phyloP scores from a whole-genome alignment of 2,329 filamentous ascomycete genomes.

The Fusarium tanahbumbuense region DNA sequence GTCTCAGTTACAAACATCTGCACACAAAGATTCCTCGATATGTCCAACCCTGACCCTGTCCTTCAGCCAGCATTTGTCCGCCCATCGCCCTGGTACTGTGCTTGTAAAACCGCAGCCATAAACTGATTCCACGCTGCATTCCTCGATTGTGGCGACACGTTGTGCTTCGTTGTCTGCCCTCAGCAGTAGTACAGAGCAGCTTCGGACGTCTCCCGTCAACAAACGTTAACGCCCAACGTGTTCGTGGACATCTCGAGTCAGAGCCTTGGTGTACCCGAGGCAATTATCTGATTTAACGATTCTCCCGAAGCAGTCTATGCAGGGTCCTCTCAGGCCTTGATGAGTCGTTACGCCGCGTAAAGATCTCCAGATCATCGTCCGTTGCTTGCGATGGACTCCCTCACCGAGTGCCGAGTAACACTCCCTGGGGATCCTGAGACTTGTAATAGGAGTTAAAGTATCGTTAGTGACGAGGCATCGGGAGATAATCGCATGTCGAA shows the following conservation, averaged over 20 bases:
- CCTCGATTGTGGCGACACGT: slow-evolving; percentile 27
- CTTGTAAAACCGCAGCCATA: not conserved
- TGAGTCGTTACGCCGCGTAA: slow-evolving; percentile 22
- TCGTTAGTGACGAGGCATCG: not conserved
- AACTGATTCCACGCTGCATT: slow-evolving; percentile 2
- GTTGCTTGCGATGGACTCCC: slow-evolving; percentile 4
- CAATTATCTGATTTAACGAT: slow-evolving; percentile 20
- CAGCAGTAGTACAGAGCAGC: slow-evolving; percentile 20
- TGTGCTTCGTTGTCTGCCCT: slow-evolving; percentile 2
- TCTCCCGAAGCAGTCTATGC: not conserved
- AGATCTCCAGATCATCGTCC: slow-evolving; percentile 36
- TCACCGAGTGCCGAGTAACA: slow-evolving; percentile 12
- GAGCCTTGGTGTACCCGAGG: slow-evolving; percentile 5
- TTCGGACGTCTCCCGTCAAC: slow-evolving; percentile 2
- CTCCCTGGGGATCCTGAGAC: not conserved
- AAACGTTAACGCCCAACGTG: slow-evolving; percentile 31
- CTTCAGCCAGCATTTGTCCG: slow-evolving; percentile 12
- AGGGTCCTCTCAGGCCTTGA: slow-evolving; percentile 5
- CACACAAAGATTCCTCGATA: slow-evolving; percentile 15
- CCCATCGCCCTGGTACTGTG: slow-evolving; percentile 8
- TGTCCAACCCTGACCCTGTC: slow-evolving; percentile 24
- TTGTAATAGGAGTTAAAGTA: not conserved
- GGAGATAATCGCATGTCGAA: not conserved
- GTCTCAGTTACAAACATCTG: slow-evolving; percentile 11
- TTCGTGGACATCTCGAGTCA: slow-evolving; percentile 11